Base-by-base conservation (phyloP, 108 stramenopile species). In the Cyclotella sp. region DNA sequence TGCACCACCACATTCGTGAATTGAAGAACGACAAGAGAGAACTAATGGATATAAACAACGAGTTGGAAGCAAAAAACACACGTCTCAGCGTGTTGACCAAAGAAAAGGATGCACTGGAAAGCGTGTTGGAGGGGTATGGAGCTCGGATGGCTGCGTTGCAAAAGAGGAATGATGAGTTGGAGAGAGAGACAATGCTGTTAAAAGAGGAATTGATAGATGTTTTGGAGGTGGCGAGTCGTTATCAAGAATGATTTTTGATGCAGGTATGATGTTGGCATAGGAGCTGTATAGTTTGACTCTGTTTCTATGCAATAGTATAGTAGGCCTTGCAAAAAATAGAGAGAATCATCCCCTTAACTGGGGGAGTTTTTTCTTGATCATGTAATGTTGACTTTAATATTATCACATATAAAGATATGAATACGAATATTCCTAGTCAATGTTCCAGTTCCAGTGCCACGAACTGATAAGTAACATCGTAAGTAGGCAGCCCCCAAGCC, bases 181-280 rank as follows among this genome's bases (percentile, higher is more conserved):
- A 68, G 51, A 68, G 24, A 24, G 67, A 68, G 22, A 52, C 8
- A 9, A 51, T n/a, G 29, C 18, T 51, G 11, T 34, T 68, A 51
- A 68, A 68, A 49, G 42, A 68, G 16, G 67, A 68, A 16, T 42
- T 68, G 49, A 68, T 68, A 24, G 67, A 68, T 51, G 49, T 68
- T n/a, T 39, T 68, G 18, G 67, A 68, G 16, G 49, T 45, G 28
- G 63, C 63, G 4, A 34, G 42, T 14, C 9, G 4, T 39, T 51
- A 68, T 15, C 67, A 68, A 68, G 51, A 22, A 46, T 47, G 64
- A 28, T 5, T 5, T 34, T 34, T 34, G 34, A 34, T 34, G 6
- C 6, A 6, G 34, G 34, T 34, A 6, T 34, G 34, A 34, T 5
- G 6, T 34, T 34, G 34, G 6, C 34, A 34, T 34, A 34, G 34